A percentile compares a stretch with the other conserved stretches of the same genome.
Evolutionary conservation across 176 grass and related monocot genomes (phyloP).

Genomic region (Echinochloa phyllopogon): DNA sequence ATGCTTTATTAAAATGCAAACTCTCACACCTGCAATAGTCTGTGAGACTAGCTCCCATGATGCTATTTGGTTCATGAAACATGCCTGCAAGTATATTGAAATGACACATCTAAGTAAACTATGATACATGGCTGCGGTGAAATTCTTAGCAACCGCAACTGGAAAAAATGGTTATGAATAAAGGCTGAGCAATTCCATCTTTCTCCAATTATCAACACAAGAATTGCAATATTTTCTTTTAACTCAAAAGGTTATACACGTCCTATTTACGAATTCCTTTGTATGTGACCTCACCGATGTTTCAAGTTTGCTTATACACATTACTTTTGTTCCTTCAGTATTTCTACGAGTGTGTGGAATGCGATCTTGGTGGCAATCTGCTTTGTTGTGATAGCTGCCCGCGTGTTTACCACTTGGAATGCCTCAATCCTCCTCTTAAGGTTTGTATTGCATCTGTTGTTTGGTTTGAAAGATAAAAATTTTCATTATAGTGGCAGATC

Average conservation of each 20-base stretch:
- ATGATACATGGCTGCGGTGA: background rate
- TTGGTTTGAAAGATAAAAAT: slow-evolving; percentile 29
- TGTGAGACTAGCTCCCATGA: background rate
- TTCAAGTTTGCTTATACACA: slow-evolving; percentile 30
- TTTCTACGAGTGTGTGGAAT: slow-evolving; percentile 93
- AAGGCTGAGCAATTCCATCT: background rate
- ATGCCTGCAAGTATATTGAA: slow-evolving; percentile 26
- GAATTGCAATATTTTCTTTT: slow-evolving; percentile 1
- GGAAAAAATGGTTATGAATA: slow-evolving; percentile 19
- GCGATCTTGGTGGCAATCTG: slow-evolving; percentile 95
- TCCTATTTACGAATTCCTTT: slow-evolving; percentile 31
- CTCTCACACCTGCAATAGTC: slow-evolving; percentile 25
- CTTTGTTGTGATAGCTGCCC: slow-evolving; percentile 96
- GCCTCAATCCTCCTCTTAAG: slow-evolving; percentile 93
- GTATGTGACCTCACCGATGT: slow-evolving; percentile 20
- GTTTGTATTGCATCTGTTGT: slow-evolving; percentile 49
- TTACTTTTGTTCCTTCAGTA: slow-evolving; percentile 69
- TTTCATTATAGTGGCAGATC: slow-evolving; percentile 27
- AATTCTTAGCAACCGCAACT: slow-evolving; percentile 26
- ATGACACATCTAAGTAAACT: slow-evolving; percentile 19
- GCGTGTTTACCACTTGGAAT: slow-evolving; percentile 90
- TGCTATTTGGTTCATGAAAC: slow-evolving; percentile 12
- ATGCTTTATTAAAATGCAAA: slow-evolving; percentile 26
- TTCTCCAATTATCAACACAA: background rate
- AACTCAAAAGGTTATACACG: slow-evolving; percentile 26